Conservation (phyloP, 805 yeast genomes). For the Sugiyamaella qingdaonensis region DNA sequence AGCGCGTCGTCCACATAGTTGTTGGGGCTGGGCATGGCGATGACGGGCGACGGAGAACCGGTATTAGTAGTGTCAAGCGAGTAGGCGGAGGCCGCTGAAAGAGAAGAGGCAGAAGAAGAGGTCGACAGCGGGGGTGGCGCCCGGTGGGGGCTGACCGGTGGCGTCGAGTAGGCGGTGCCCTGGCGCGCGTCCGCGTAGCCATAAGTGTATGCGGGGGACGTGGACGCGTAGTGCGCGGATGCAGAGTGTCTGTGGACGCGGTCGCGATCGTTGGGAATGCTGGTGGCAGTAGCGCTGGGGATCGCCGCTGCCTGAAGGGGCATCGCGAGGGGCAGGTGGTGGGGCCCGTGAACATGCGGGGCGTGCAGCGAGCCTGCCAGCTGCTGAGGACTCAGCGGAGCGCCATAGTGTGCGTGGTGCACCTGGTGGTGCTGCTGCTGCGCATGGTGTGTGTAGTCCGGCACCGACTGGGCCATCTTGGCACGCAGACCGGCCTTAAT, state of each 20-base stretch:
- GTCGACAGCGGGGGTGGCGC: constrained; percentile 3
- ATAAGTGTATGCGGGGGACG: neutral
- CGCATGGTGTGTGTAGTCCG: neutral
- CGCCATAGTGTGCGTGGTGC: neutral
- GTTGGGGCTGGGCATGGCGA: constrained; percentile 9
- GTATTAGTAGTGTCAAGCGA: neutral
- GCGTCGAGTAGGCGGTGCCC: constrained; percentile 3
- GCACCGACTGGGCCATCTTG: constrained; percentile 1
- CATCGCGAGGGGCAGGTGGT: neutral
- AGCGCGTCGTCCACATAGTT: neutral
- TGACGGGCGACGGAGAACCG: constrained; percentile 1
- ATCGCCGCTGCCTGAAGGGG: neutral
- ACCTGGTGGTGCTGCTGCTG: constrained; percentile 8
- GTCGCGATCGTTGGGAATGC: no score
- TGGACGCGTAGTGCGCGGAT: constrained; percentile 3
- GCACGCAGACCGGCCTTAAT: constrained; percentile 53
- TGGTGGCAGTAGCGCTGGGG: neutral
- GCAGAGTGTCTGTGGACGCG: neutral
- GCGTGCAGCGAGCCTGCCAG: no score
- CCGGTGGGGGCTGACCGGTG: constrained; percentile 7
- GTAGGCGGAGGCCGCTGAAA: constrained; percentile 3
- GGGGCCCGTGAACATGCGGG: neutral
- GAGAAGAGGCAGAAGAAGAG: constrained; percentile 12
- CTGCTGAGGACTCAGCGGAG: neutral
- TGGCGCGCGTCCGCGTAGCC: neutral